These are phyloP conservation scores for Stentor coeruleus DNA, from an alignment of 73 alveolate species.

Conservation along the genomic window DNA sequence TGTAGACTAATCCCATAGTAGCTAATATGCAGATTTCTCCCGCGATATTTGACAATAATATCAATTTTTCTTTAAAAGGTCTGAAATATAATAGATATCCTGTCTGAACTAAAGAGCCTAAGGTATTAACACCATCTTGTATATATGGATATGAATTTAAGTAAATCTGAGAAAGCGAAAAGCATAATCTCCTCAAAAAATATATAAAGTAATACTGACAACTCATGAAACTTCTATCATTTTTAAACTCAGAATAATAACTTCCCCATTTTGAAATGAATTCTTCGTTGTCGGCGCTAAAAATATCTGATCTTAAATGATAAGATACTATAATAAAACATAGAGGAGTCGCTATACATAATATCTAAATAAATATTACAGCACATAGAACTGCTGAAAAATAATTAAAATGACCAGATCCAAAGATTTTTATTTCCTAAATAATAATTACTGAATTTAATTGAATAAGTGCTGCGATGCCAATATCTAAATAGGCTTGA, in stretches of 20 bases:
- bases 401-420: background rate
- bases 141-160: background rate
- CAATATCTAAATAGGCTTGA: background rate
- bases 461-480: background rate
- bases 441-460: background rate
- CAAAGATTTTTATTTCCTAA: background rate
- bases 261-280: background rate
- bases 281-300: background rate
- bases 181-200: background rate
- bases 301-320: background rate
- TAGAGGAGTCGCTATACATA: background rate
- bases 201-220: background rate
- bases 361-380: background rate
- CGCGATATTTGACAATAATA: background rate
- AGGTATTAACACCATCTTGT: background rate
- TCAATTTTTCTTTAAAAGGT: background rate
- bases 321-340: background rate
- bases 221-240: background rate
- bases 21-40: conserved; percentile 2
- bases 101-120: background rate
- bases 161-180: background rate
- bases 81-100: background rate
- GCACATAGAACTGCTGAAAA: background rate
- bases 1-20: no score
- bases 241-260: background rate